Evolutionary conservation across 345 rosid genomes (phyloP), one percentile per base, ranked within the genome.

Genomic region (Pugionium cornutum): DNA sequence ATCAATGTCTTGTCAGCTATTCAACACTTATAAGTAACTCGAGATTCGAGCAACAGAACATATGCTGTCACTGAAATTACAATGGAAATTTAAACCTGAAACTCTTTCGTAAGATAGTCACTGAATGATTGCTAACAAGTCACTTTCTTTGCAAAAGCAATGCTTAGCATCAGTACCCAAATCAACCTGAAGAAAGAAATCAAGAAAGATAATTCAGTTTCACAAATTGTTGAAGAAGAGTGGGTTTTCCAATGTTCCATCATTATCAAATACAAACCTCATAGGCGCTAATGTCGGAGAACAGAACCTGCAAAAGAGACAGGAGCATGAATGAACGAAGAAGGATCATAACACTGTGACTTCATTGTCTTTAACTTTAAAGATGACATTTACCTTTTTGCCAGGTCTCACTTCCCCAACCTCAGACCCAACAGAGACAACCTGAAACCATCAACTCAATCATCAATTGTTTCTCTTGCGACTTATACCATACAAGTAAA

Each of bases 241-340:
- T 33, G 37, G 7, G 28, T 7, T 50, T 2, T 29, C 11, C 5
- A n/a, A 37, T 10, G 26, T 6, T 52, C 25, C n/a, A 45, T 33
- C 9, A 46, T 46, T 9, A 35, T 63, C 2, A 39, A 30, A 50
- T 18, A 66, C 80, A 55, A 37, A 85, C 97, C 88, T 84, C 91
- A 11, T 83, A 81, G 7, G 96, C 94, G 78, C 79, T 86, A 9
- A 91, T 72, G 50, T 91, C 96, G 0, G 96, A 86, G 67, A 91
- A 83, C 72, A 88, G 77, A 71, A 88, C 96, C 96, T 86, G 80
- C 70, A 68, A 66, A 54, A 42, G 4, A 63, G 39, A 63, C 4
- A 30, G 36, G 46, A 57, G 7, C n/a, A 34, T 1, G 30, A 5
- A 52, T 34, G 18, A 18, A 18, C 18, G 9, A n/a, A 54, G 2